Evolutionary conservation across 2,329 filamentous ascomycete genomes (phyloP).

Genomic region (Rutstroemia sp.): DNA sequence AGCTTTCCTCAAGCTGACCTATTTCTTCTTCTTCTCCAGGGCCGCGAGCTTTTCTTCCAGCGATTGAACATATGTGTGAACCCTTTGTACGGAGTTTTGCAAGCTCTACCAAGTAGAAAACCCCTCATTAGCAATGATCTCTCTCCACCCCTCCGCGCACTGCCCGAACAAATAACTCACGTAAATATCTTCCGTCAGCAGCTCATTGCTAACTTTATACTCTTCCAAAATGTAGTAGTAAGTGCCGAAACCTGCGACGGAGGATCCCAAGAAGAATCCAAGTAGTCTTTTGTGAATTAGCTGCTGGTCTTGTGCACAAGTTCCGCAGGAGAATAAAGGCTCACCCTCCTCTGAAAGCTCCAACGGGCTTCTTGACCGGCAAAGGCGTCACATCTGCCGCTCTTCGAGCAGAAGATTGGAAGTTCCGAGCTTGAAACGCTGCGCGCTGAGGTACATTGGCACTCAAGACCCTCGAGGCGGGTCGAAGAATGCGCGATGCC

Average conservation of each 20-base stretch:
- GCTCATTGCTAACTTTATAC: conserved; percentile 88
- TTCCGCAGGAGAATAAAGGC: conserved; percentile 25
- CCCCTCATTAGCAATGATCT: not conserved
- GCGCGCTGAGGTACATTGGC: conserved; percentile 20
- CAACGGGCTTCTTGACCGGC: conserved; percentile 57
- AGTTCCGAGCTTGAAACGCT: conserved; percentile 23
- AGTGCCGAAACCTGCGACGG: conserved; percentile 69
- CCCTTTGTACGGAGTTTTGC: conserved; percentile 77
- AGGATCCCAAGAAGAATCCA: conserved; percentile 82
- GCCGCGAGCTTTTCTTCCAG: conserved; percentile 74
- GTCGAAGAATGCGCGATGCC: conserved; percentile 36
- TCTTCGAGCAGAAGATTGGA: conserved; percentile 33
- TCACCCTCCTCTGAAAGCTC: conserved; percentile 66
- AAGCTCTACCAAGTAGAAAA: conserved; percentile 56
- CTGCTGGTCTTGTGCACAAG: too few species aligned
- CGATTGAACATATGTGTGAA: conserved; percentile 74
- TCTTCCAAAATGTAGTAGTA: conserved; percentile 93
- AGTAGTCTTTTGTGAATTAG: conserved; percentile 54
- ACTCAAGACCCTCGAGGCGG: conserved; percentile 19
- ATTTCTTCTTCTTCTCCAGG: conserved; percentile 60
- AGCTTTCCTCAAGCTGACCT: conserved; percentile 1
- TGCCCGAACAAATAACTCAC: conserved; percentile 45
- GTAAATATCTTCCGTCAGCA: conserved; percentile 92
- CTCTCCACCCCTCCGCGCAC: not conserved
- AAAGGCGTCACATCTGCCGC: conserved; percentile 26